Percentiles rank a stretch among this genome's conserved stretches.
phyloP scores from a whole-genome alignment of 1,139 yeast species.

The Sugiyamaella neomexicana region DNA sequence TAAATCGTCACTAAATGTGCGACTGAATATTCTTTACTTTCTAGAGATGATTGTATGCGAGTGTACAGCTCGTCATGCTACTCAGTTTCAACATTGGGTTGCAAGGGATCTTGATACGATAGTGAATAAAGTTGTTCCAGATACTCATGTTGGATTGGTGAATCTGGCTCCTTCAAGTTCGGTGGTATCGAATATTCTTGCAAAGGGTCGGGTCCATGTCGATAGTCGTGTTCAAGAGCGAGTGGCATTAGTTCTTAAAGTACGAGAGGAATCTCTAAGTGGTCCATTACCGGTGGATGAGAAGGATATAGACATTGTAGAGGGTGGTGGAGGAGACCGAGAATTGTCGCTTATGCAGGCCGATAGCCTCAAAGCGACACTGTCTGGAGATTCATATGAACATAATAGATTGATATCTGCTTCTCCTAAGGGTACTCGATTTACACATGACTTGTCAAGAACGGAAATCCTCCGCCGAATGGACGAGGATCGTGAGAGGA shows the following conservation, averaged over 20 bases:
- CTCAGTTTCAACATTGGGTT: conserved; percentile 20
- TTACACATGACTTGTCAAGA: conserved; percentile 28
- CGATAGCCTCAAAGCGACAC: background rate
- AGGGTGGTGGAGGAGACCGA: background rate
- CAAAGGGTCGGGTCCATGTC: conserved; percentile 21
- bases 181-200: conserved; percentile 30
- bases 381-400: background rate
- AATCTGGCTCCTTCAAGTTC: conserved; percentile 46
- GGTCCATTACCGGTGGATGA: background rate
- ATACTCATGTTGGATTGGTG: conserved; percentile 46
- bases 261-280: background rate
- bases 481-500: conserved; percentile 86
- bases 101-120: conserved; percentile 54
- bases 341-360: background rate
- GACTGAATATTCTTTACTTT: conserved; percentile 68
- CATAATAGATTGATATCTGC: background rate
- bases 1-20: conserved; percentile 49
- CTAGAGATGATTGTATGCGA: conserved; percentile 54
- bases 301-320: background rate
- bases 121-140: conserved; percentile 54
- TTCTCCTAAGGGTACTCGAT: background rate
- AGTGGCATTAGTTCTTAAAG: background rate
- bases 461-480: conserved; percentile 68
- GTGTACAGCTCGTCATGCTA: conserved; percentile 38
- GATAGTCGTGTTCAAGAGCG: background rate